Percentiles rank a stretch among this genome's conserved stretches.
phyloP scores from a whole-genome alignment of 805 yeast genomes.

The Sungouiella blattae region DNA sequence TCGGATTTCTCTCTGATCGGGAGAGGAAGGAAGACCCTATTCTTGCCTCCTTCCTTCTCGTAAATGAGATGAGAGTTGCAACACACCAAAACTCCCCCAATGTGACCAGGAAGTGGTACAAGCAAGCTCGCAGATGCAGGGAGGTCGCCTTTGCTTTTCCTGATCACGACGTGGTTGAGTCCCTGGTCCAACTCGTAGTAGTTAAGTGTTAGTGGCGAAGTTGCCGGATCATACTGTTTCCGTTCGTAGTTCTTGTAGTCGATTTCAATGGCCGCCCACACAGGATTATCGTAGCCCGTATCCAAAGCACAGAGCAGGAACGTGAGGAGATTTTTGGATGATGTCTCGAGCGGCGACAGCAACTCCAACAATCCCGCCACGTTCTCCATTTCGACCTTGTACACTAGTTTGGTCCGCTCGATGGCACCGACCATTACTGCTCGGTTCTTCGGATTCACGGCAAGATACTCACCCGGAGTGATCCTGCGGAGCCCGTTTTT shows the following conservation, averaged over 20 bases:
- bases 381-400: conserved; percentile 49
- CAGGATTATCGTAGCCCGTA: conserved; percentile 77
- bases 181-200: conserved; percentile 87
- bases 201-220: conserved; percentile 35
- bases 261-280: conserved; percentile 76
- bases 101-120: conserved; percentile 67
- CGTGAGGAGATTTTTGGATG: conserved; percentile 48
- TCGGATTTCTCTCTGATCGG: conserved; percentile 44
- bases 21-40: conserved; percentile 42
- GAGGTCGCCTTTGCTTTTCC: conserved; percentile 16
- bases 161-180: conserved; percentile 66
- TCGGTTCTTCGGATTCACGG: conserved; percentile 68
- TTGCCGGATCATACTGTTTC: conserved; percentile 8
- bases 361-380: conserved; percentile 44
- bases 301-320: conserved; percentile 59
- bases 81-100: conserved; percentile 68
- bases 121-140: conserved; percentile 46
- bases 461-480: conserved; percentile 70
- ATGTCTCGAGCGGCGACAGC: conserved; percentile 74
- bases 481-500: conserved; percentile 74
- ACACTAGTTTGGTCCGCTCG: conserved; percentile 71
- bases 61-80: conserved; percentile 53
- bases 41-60: conserved; percentile 19
- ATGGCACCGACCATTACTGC: conserved; percentile 68
- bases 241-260: conserved; percentile 41